Evolutionary conservation across 2,329 filamentous ascomycete species (phyloP).

Genomic region (Grosmannia clavigera): DNA sequence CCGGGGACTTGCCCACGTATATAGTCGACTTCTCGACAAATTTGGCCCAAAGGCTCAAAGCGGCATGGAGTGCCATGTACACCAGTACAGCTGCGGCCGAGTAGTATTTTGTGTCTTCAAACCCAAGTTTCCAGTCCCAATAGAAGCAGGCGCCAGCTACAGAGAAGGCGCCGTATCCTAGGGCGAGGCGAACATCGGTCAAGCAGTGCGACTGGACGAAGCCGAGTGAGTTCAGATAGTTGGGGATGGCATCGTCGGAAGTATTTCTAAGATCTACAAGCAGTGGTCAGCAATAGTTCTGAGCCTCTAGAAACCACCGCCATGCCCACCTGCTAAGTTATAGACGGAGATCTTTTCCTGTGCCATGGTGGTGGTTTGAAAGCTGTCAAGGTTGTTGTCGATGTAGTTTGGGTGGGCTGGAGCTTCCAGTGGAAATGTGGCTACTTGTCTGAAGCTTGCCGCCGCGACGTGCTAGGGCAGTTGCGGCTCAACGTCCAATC

Average conservation of each 20-base stretch:
- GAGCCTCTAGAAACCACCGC: too few relatives aligned
- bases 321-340: constrained; percentile 46
- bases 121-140: constrained; percentile 85
- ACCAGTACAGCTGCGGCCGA: constrained; percentile 66
- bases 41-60: constrained; percentile 75
- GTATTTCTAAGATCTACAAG: constrained; percentile 83
- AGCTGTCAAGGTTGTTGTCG: neutral
- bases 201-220: constrained; percentile 75
- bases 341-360: constrained; percentile 52
- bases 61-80: constrained; percentile 69
- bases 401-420: neutral
- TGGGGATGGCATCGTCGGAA: constrained; percentile 84
- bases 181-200: constrained; percentile 66
- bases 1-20: constrained; percentile 58
- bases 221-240: constrained; percentile 80
- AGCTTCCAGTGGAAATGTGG: constrained; percentile 8
- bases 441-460: constrained; percentile 1
- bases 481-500: neutral
- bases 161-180: constrained; percentile 73
- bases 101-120: constrained; percentile 72
- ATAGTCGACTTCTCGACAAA: constrained; percentile 69
- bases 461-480: neutral
- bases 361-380: constrained; percentile 22
- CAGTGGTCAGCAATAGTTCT: neutral
- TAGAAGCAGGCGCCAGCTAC: constrained; percentile 76